These are phyloP conservation scores for Neoascochyta sp. DNA, from an alignment of 2,329 filamentous ascomycete genomes.

Conservation along the genomic window DNA sequence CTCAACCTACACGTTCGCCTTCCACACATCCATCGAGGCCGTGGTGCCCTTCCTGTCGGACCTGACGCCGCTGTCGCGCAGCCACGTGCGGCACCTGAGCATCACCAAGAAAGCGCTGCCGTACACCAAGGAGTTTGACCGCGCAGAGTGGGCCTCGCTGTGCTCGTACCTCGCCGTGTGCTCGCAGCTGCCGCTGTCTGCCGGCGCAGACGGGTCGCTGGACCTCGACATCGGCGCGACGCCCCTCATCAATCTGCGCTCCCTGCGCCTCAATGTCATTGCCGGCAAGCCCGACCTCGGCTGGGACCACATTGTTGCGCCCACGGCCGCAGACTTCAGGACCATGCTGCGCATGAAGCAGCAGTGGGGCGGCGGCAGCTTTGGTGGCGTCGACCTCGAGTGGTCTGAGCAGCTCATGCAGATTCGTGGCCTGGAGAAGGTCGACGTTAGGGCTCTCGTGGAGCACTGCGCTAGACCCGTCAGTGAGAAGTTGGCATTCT, in stretches of 20 bases:
- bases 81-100: constrained; percentile 49
- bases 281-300: constrained; percentile 49
- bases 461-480: constrained; percentile 53
- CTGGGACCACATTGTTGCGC: constrained; percentile 48
- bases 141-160: constrained; percentile 53
- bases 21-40: constrained; percentile 58
- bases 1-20: constrained; percentile 55
- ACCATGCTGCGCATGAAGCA: constrained; percentile 25
- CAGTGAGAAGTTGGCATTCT: constrained; percentile 55
- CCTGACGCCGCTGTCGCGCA: constrained; percentile 49
- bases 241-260: constrained; percentile 11
- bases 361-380: constrained; percentile 20
- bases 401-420: constrained; percentile 57
- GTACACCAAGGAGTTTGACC: constrained; percentile 54
- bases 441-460: constrained; percentile 54
- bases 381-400: constrained; percentile 43
- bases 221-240: constrained; percentile 1
- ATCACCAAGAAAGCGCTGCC: constrained; percentile 56
- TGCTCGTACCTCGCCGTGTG: constrained; percentile 41
- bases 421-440: constrained; percentile 48
- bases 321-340: constrained; percentile 18
- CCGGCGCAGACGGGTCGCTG: neutral
- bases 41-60: constrained; percentile 58
- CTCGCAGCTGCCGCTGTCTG: neutral
- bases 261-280: constrained; percentile 50